Conservation (phyloP, 768 basidiomycete genomes). For the Phaffia tasmanica region DNA sequence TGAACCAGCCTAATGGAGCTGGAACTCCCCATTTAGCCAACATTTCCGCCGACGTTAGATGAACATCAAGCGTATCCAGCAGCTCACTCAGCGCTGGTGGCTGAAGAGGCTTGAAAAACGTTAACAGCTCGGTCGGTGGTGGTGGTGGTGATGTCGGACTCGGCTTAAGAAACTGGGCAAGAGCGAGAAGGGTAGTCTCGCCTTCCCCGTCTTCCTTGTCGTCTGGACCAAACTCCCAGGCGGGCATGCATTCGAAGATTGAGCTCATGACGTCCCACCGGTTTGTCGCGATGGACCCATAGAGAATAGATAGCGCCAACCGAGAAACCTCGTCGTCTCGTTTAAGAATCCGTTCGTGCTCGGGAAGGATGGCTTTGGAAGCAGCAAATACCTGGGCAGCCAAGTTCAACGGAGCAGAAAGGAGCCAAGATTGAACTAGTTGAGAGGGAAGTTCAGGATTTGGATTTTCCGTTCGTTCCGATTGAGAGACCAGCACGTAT, state of each 20-base stretch:
- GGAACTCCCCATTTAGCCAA: slow-evolving; percentile 76
- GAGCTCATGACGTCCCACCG: slow-evolving; percentile 75
- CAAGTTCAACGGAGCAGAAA: slow-evolving; percentile 50
- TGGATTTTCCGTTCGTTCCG: slow-evolving; percentile 64
- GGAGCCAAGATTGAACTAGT: slow-evolving; percentile 28
- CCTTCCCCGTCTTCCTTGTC: slow-evolving; percentile 60
- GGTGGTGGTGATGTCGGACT: slow-evolving; percentile 52
- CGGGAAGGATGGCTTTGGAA: slow-evolving; percentile 76
- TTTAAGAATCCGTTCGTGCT: slow-evolving; percentile 59
- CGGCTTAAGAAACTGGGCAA: slow-evolving; percentile 68
- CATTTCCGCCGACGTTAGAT: slow-evolving; percentile 87
- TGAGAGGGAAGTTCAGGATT: slow-evolving; percentile 57
- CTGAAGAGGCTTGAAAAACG: slow-evolving; percentile 73
- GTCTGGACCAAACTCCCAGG: slow-evolving; percentile 53
- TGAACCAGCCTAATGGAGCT: slow-evolving; percentile 77
- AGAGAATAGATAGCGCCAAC: slow-evolving; percentile 75
- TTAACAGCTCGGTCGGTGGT: slow-evolving; percentile 55
- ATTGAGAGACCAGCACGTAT: slow-evolving; percentile 76
- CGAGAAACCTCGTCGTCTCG: slow-evolving; percentile 74
- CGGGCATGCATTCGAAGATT: slow-evolving; percentile 93
- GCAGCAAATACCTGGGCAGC: slow-evolving; percentile 71
- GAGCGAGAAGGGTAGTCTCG: slow-evolving; percentile 68
- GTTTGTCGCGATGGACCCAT: slow-evolving; percentile 57
- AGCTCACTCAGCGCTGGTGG: slow-evolving; percentile 62
- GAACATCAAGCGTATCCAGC: slow-evolving; percentile 84